These are phyloP conservation scores for Datura wrightii DNA, from an alignment of 257 asterid genomes.

Conservation along the genomic window DNA sequence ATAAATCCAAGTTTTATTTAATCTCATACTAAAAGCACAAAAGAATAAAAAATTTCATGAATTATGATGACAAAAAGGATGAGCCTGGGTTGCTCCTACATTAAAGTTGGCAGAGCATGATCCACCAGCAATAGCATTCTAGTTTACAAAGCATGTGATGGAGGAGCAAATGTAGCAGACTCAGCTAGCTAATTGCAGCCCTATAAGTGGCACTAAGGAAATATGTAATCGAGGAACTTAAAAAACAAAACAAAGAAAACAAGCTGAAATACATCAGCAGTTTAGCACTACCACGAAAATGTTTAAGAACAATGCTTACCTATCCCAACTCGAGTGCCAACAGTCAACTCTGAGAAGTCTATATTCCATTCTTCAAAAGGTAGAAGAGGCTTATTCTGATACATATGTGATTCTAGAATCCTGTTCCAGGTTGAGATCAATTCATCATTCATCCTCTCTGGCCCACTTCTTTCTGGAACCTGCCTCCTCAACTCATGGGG, in stretches of 20 bases:
- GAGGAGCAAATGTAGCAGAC: slow-evolving; percentile 4
- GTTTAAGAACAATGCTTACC: slow-evolving; percentile 55
- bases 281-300: background rate
- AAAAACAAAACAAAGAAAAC: background rate
- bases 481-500: slow-evolving; percentile 80
- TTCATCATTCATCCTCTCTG: slow-evolving; percentile 56
- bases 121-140: slow-evolving; percentile 17
- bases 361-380: slow-evolving; percentile 95
- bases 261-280: slow-evolving; percentile 10
- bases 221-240: background rate
- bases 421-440: slow-evolving; percentile 85
- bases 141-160: background rate
- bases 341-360: slow-evolving; percentile 83
- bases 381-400: slow-evolving; percentile 77
- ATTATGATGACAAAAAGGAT: background rate
- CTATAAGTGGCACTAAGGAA: slow-evolving; percentile 3
- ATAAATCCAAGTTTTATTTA: background rate
- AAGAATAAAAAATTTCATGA: background rate
- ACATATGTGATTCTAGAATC: slow-evolving; percentile 75
- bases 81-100: background rate
- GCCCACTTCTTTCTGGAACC: slow-evolving; percentile 46
- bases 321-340: slow-evolving; percentile 95
- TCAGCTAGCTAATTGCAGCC: slow-evolving; percentile 9
- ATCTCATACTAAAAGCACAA: background rate
- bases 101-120: slow-evolving; percentile 18